A percentile compares a stretch with the other conserved stretches of the same genome.
These are phyloP conservation scores for Prunus mongolica DNA, from an alignment of 306 rosid species.

Conservation along the genomic window DNA sequence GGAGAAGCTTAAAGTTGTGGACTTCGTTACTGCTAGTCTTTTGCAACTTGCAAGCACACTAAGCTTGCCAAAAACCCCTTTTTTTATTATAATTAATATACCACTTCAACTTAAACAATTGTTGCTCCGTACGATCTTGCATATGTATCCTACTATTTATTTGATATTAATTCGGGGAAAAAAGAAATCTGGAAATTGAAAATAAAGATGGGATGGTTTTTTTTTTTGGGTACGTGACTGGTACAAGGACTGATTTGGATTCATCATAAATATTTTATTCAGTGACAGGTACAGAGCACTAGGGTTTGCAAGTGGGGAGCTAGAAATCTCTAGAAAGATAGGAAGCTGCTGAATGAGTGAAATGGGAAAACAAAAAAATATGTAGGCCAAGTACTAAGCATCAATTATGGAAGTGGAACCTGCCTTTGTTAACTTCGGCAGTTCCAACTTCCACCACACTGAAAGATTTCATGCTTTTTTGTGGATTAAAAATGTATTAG, in stretches of 20 bases:
- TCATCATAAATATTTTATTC: neutral
- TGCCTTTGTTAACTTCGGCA: neutral
- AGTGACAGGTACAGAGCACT: conserved; percentile 9
- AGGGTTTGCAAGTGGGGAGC: conserved; percentile 1
- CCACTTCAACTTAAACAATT: conserved; percentile 22
- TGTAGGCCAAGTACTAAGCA: neutral
- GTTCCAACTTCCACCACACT: neutral
- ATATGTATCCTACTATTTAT: neutral
- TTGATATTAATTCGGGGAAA: neutral
- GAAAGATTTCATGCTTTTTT: no score
- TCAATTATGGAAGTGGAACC: conserved; percentile 2
- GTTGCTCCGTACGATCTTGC: neutral
- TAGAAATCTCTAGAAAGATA: neutral
- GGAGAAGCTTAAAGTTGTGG: conserved; percentile 3
- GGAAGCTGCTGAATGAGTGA: conserved; percentile 6
- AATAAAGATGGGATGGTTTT: neutral
- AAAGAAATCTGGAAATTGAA: neutral
- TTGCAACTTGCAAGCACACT: conserved; percentile 7
- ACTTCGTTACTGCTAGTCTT: neutral
- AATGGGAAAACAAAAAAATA: neutral
- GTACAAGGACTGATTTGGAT: neutral
- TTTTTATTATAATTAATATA: neutral
- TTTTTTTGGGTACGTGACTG: neutral
- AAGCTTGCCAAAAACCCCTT: neutral
- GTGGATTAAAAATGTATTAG: no score